Conservation (phyloP, 768 basidiomycete genomes). For the Wakefieldia striispora region DNA sequence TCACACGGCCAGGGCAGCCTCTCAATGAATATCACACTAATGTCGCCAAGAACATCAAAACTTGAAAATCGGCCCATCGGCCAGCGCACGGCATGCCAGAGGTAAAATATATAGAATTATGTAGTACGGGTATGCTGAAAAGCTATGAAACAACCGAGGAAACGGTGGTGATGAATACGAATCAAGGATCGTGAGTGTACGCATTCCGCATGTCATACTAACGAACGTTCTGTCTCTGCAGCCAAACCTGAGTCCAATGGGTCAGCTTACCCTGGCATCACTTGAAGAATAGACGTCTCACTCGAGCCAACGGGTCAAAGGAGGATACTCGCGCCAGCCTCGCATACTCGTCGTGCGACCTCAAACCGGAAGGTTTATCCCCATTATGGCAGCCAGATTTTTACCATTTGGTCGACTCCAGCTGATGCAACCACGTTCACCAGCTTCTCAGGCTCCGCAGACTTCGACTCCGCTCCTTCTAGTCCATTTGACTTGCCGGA, state of each 20-base stretch:
- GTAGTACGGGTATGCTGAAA: slow-evolving; percentile 36
- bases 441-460: slow-evolving; percentile 49
- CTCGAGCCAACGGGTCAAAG: slow-evolving; percentile 14
- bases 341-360: slow-evolving; percentile 7
- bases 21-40: neutral
- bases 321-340: slow-evolving; percentile 13
- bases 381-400: slow-evolving; percentile 59
- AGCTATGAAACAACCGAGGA: slow-evolving; percentile 19
- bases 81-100: neutral
- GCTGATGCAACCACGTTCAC: slow-evolving; percentile 71
- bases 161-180: slow-evolving; percentile 8
- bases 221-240: slow-evolving; percentile 16
- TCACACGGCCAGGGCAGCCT: slow-evolving; percentile 21
- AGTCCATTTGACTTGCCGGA: slow-evolving; percentile 38
- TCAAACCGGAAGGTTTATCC: neutral
- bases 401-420: slow-evolving; percentile 64
- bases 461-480: slow-evolving; percentile 32
- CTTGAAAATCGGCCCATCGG: slow-evolving; percentile 1
- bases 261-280: slow-evolving; percentile 8
- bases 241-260: neutral
- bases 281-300: slow-evolving; percentile 5
- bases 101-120: slow-evolving; percentile 28
- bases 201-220: slow-evolving; percentile 27
- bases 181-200: slow-evolving; percentile 33
- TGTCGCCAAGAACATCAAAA: slow-evolving; percentile 5